Base-by-base conservation (phyloP, 441 rosid genomes). In the Flueggea neowawraea region DNA sequence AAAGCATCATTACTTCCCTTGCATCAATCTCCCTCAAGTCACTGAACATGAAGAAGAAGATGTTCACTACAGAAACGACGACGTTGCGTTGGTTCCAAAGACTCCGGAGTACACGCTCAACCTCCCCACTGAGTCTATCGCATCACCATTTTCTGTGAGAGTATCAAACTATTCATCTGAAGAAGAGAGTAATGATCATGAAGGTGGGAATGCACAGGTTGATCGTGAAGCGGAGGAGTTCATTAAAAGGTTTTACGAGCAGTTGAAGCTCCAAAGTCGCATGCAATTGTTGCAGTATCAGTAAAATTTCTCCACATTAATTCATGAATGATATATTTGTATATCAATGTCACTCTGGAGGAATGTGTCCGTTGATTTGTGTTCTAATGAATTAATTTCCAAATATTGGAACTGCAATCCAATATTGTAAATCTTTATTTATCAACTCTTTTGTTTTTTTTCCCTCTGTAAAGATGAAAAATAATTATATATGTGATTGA, bases 191-290 rank as follows among this genome's bases (percentile, higher is more conserved):
- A 55, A 43, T 4, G 45, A 43, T 43, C 8, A 6, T 43, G 79
- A 65, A 11, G 67, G 39, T 2, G 73, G 58, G 12, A 65, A 57
- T 16, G 66, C 8, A 22, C 28, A 22, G 28, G 28, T 22, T 22
- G 28, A 22, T 52, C 75, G 75, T 65, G 84, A 75, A 58, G 89
- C 86, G 3, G 89, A 84, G 77, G 89, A 84, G 32, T 84, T 84
- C 67, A 84, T 84, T 16, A 61, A 69, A 62, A 79, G 77, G 65
- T 84, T 84, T 47, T 79, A 76, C n/a, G 86, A 84, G 56, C 86
- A 84, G 51, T 48, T 84, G 31, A 73, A 84, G 77, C 63, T 33
- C 14, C 84, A 84, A 62, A 75, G 77, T 31, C 73, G 82, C 32
- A 69, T 69, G 61, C 88, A 83, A 16, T 69, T 83, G 65, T 62